Evolutionary conservation across 2,329 filamentous ascomycete genomes (phyloP), one percentile per base, ranked within the genome.

Genomic region (Basipetospora chlamydospora): DNA sequence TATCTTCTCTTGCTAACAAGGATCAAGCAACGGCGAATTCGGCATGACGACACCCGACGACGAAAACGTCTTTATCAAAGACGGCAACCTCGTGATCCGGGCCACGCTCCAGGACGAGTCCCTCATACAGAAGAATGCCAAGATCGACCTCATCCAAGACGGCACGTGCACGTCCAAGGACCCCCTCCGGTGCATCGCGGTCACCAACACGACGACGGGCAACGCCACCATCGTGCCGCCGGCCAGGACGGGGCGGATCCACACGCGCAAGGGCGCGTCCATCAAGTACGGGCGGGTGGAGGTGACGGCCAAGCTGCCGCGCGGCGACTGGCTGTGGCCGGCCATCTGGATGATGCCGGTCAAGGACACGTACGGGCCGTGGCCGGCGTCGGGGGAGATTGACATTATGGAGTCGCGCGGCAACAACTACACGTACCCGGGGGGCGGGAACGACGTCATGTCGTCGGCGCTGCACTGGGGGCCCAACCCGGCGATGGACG

Each of bases 291-390:
- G 84, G 33, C 79, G 81, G 29, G 69, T 92, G 36, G 81, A 92
- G 52, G 82, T 92, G 5, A 75, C 69, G 2, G 84, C 84, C 18
- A 78, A 78, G 56, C 60, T 90, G 20, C 82, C 84, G 4, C 56
- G 63, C 33, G 84, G 84, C 37, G 83, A 90, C 59, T 90, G 84
- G 84, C 67, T 92, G 9, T 90, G 84, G 84, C 84, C 84, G 2
- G 82, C 82, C n/a, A 88, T 92, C 49, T 87, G 81, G 80, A 82
- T 92, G 80, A 64, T 90, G 63, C 84, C 84, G 1, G 73, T 73
- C 32, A 64, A 77, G 29, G 66, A 75, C 37, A 75, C 63, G 1
- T 92, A 90, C 52, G 84, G 84, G 1, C 48, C 66, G 1, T 92
- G 84, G 84, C 84, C 84, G 2, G 58, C 63, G 6, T 86, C 80